phyloP scores from a whole-genome alignment of 2,329 filamentous ascomycete species.

The Penicillium sp. region DNA sequence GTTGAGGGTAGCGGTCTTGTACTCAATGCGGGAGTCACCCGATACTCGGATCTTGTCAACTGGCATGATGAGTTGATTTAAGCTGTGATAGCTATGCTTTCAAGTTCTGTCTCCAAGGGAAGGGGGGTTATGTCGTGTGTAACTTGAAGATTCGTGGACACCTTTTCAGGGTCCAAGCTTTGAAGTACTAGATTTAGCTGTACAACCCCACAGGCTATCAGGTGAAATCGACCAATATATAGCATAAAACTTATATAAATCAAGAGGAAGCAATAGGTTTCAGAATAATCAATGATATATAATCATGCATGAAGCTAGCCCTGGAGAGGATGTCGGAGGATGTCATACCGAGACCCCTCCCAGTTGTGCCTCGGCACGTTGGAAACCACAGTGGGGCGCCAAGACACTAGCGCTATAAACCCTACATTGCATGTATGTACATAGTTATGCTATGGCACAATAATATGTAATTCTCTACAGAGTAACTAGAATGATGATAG shows the following conservation, averaged over 20 bases:
- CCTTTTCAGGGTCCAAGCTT: neutral
- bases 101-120: neutral
- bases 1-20: conserved; percentile 63
- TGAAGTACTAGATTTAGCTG: conserved; percentile 7
- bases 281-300: neutral
- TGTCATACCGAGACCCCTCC: neutral
- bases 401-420: neutral
- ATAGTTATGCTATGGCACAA: too few species aligned
- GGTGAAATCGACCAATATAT: neutral
- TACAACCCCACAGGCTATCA: neutral
- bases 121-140: neutral
- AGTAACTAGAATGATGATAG: too few species aligned
- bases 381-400: neutral
- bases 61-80: conserved; percentile 41
- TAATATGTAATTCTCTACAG: too few species aligned
- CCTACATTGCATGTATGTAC: neutral
- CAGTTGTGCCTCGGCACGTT: neutral
- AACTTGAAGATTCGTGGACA: neutral
- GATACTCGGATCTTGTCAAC: conserved; percentile 62
- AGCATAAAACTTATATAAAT: neutral
- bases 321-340: neutral
- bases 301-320: neutral
- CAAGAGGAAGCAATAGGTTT: neutral
- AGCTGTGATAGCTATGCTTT: neutral
- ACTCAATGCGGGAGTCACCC: conserved; percentile 65